Evolutionary conservation across 2,329 filamentous ascomycete species (phyloP).

Genomic region (Penicillium rolfsii): DNA sequence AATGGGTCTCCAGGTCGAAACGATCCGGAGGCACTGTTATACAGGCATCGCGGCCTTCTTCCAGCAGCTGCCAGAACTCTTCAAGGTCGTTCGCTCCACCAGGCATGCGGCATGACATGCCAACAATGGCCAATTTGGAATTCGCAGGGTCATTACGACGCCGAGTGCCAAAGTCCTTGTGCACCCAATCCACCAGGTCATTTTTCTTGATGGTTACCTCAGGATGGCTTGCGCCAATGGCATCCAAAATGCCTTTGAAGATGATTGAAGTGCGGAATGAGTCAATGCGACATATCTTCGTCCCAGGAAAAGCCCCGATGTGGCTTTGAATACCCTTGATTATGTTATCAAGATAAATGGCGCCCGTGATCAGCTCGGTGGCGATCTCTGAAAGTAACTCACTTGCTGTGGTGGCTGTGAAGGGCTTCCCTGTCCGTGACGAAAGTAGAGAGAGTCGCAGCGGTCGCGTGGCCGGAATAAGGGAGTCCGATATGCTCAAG

Average conservation of each 20-base stretch:
- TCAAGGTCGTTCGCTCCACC: slow-evolving; percentile 66
- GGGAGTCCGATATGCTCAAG: not conserved
- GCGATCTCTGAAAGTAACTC: not conserved
- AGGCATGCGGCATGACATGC: slow-evolving; percentile 43
- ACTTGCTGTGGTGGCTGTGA: too few species aligned
- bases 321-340: too few species aligned
- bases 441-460: not conserved
- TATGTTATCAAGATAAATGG: not conserved
- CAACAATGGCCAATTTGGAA: too few species aligned
- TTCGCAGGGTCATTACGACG: too few species aligned
- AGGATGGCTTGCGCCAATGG: too few species aligned
- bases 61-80: slow-evolving; percentile 68
- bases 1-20: not conserved
- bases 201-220: too few species aligned
- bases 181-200: too few species aligned
- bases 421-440: not conserved
- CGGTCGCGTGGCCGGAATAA: not conserved
- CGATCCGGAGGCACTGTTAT: slow-evolving; percentile 65
- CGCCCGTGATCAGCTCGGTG: not conserved
- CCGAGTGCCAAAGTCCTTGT: too few species aligned
- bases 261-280: too few species aligned
- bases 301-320: not conserved
- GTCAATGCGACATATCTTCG: too few species aligned
- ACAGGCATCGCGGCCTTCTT: slow-evolving; percentile 61
- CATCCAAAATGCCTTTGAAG: too few species aligned